These are phyloP conservation scores for Solanum gandarillasii DNA, from an alignment of 257 asterid species.

Conservation along the genomic window DNA sequence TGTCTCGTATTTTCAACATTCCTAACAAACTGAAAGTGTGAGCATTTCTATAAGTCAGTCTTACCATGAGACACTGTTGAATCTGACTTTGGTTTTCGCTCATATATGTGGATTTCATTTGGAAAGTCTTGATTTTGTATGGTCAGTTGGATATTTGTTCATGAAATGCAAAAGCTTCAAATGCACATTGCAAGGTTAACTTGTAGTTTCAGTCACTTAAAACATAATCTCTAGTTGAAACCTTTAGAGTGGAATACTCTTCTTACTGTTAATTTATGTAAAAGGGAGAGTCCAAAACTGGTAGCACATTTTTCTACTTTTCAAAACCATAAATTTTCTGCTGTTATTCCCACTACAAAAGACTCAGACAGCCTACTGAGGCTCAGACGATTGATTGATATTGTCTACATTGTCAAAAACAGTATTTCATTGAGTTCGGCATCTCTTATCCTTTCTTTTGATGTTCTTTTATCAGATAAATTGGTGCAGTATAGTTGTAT, in stretches of 20 bases:
- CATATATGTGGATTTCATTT: neutral
- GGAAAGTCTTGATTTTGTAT: neutral
- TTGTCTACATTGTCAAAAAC: neutral
- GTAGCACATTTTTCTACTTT: neutral
- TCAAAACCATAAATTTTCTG: neutral
- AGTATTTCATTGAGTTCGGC: neutral
- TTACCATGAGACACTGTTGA: neutral
- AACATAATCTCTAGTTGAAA: neutral
- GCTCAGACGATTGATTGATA: neutral
- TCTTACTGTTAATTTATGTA: neutral
- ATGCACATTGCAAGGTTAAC: neutral
- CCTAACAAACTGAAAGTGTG: neutral
- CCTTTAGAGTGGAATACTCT: neutral
- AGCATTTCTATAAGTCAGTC: neutral
- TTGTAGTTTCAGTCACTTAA: neutral
- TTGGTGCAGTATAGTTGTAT: neutral
- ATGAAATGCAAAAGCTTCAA: neutral
- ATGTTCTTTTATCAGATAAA: neutral
- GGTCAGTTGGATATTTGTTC: neutral
- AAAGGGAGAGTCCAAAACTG: neutral
- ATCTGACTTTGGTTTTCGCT: neutral
- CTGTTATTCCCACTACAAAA: neutral
- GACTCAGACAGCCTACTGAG: neutral
- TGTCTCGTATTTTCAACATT: neutral
- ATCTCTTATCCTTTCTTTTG: neutral